Evolutionary conservation across 345 rosid species (phyloP).

Genomic region (Euphorbia lathyris): DNA sequence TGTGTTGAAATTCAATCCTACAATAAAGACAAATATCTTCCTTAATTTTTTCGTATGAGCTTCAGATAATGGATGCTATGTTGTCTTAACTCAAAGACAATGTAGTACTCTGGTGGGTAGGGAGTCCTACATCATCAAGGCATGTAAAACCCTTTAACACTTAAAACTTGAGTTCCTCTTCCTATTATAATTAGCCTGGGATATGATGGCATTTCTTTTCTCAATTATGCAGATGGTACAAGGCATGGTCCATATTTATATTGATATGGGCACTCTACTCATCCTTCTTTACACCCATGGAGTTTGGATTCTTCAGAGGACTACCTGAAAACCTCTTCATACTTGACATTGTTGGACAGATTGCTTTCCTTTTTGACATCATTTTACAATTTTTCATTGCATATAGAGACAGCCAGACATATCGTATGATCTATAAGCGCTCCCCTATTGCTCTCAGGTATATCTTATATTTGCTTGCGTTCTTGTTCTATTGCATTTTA

Average conservation of each 20-base stretch:
- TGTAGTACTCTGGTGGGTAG: not conserved
- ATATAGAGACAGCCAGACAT: constrained; percentile 55
- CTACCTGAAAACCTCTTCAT: constrained; percentile 61
- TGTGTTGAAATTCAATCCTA: not conserved
- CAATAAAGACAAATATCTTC: not conserved
- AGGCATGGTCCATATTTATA: constrained; percentile 62
- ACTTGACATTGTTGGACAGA: constrained; percentile 70
- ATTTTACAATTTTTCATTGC: constrained; percentile 60
- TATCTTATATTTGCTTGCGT: constrained; percentile 22
- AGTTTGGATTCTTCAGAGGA: constrained; percentile 87
- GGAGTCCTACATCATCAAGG: constrained; percentile 3
- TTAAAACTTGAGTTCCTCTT: not conserved
- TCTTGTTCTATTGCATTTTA: not conserved
- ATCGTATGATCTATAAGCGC: constrained; percentile 52
- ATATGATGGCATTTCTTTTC: not conserved
- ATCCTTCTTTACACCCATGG: constrained; percentile 80
- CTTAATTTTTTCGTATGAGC: not conserved
- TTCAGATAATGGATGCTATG: not conserved
- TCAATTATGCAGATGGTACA: constrained; percentile 53
- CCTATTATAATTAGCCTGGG: not conserved
- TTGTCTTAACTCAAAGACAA: constrained; percentile 4
- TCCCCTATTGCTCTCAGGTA: constrained; percentile 59
- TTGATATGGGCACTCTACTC: constrained; percentile 82
- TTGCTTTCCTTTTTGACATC: constrained; percentile 75
- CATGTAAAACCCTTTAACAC: not conserved